Base-by-base conservation (phyloP, 768 basidiomycete genomes). In the Scleroderma citrinum region DNA sequence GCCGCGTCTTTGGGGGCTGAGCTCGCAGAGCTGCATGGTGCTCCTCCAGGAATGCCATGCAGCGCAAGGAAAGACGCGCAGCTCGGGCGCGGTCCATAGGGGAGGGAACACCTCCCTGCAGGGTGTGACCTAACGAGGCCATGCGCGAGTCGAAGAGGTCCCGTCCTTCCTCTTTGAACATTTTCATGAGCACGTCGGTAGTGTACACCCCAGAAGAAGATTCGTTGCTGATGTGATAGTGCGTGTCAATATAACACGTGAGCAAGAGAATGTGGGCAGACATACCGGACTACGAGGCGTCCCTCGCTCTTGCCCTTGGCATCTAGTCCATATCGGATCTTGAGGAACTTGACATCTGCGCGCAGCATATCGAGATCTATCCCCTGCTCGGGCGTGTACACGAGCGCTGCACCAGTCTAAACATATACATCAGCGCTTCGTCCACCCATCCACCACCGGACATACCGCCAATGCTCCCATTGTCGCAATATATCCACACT, bases 21-120 rank as follows among this genome's bases (percentile, higher is more conserved):
- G 68, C 64, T 35, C 66, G 59, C n/a, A 90, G 64, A 24, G 65
- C 60, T 20, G 72, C 71, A 63, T 90, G 87, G 55, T 95, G 83
- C 44, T 78, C 64, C 69, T 98, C 96, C 51, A 98, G 76, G 79
- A 96, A 98, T 30, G 82, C 72, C 90, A 99, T 93, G 71, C 91
- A 95, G 58, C 90, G 85, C 53, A 95, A 73, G 7, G 95, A 83
- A 38, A 97, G 78, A 29, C 96, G 86, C 7, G 87, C 85, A 3
- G 92, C 96, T 23, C 92, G 87, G 0, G 87, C 83, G 44, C 95
- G 89, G 70, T 98, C 96, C 58, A 90, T 77, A 0, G 96, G 96
- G 1, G 95, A 96, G 5, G 96, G 96, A 16, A 92, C 83, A 2
- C 93, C 93, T 7, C 96, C 96, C 61, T 99, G 96, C 3, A 99